Base-by-base conservation (phyloP, 495 filamentous ascomycete species). In the Hyaloscypha finlandica region DNA sequence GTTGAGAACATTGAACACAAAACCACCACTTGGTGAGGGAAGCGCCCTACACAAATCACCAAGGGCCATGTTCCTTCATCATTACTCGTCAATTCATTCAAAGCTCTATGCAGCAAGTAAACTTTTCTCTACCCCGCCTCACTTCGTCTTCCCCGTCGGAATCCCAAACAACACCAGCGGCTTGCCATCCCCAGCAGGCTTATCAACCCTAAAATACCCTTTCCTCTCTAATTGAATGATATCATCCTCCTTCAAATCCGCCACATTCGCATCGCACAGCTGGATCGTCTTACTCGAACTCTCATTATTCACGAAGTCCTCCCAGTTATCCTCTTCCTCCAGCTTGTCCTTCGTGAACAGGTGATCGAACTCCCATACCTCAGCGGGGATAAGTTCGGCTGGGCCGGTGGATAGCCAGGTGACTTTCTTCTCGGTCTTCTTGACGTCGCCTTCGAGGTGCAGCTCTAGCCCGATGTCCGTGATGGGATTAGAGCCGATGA, bases 171-270 rank as follows among this genome's bases (percentile, higher is more conserved):
- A 80, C 20, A 90, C 84, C 20, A 85, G 84, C 52, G 81, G 79
- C 61, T 81, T 75, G 31, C 81, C 86, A 56, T 81, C 74, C 31
- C 65, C 63, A 6, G 62, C 59, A 16, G 76, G 69, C 31, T 68
- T 69, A 74, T 94, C 91, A 39, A 90, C 78, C 53, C 90, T 82
- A 76, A 88, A 94, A 79, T 87, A 94, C 8, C 91, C 91, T 80
- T 93, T 94, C 55, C 92, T 83, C 81, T 94, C 92, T 71, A 94
- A 91, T 77, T 94, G 92, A 66, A 94, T 88, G 61, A 94, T 89
- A 72, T 90, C 88, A 69, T 86, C 87, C 68, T 82, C 84, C 74
- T 86, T 85, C 65, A 93, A 75, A 59, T 83, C 80, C n/a, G 83
- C 82, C 1, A 93, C 86, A 75, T 93, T 94, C 66, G 80, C 82